Base-by-base conservation (phyloP, 2,329 filamentous ascomycete species). In the Paecilomyces sp. region DNA sequence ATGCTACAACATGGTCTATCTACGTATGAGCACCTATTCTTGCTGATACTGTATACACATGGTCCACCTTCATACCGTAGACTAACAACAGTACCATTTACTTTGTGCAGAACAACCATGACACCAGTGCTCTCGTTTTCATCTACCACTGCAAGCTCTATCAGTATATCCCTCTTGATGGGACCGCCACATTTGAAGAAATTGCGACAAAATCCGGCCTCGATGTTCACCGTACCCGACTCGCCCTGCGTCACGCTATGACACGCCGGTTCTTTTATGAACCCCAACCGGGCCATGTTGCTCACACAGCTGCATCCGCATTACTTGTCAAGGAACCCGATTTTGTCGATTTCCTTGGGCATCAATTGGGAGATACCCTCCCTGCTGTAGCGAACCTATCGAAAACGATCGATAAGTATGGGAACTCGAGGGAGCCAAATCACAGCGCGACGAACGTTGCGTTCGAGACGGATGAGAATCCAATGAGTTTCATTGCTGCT, bases 181-280 rank as follows among this genome's bases (percentile, higher is more conserved):
- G 59, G n/a, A 55, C 57, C 47, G 55, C 33, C 2, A 55, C 60
- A 41, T 61, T 57, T 36, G 55, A 24, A 1, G 50, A 61, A 24
- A 57, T 61, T 7, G 60, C 60, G 13, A 15, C 31, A 2, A 55
- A 50, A 13, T 60, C 54, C 28, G 52, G 55, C 12, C 36, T 56
- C 13, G 28, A 41, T 28, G 54, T 57, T 11, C 34, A 18, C 11
- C 22, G 24, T 13, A 3, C 58, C 1, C 60, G 58, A 25, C 60
- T 58, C 41, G 59, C 59, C 2, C 12, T 61, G 13, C 60, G 55
- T 13, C 34, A 36, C 28, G 58, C 58, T 24, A 61, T 61, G n/a
- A 56, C 60, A 3, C 55, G 57, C 13, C 51, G 52, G 15, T 55
- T 61, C 2, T 61, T 61, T 31, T 47, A 31, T 15, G 61, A 62